A percentile compares a stretch with the other conserved stretches of the same genome.
Evolutionary conservation across 208 protist genomes (phyloP).

Genomic region (Lotmaria passim): DNA sequence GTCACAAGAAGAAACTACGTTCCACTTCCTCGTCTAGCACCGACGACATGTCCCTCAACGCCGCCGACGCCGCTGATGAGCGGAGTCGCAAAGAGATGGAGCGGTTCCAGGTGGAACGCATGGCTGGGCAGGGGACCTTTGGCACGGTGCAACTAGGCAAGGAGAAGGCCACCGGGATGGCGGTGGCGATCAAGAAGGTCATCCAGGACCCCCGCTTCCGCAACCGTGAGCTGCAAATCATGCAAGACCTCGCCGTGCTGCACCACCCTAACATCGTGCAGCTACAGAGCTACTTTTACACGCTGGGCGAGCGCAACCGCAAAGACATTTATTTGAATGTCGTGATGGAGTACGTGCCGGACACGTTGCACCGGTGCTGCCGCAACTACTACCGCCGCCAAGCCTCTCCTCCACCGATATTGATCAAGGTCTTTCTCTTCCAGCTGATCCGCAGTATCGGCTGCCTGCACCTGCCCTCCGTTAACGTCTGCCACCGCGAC

Average conservation of each 20-base stretch:
- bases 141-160: conserved; percentile 95
- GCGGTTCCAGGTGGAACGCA: conserved; percentile 88
- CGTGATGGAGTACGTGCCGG: conserved; percentile 99
- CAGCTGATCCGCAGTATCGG: conserved; percentile 91
- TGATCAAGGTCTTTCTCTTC: conserved; percentile 89
- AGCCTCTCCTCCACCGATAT: conserved; percentile 58
- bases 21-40: conserved; percentile 21
- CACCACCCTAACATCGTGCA: conserved; percentile 95
- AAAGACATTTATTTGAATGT: conserved; percentile 99
- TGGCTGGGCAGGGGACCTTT: conserved; percentile 97
- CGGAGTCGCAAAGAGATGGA: conserved; percentile 81
- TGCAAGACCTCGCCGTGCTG: conserved; percentile 88
- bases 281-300: conserved; percentile 97
- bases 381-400: conserved; percentile 95
- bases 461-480: conserved; percentile 95
- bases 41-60: conserved; percentile 62
- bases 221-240: conserved; percentile 96
- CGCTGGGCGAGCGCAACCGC: conserved; percentile 88
- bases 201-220: conserved; percentile 98
- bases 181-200: conserved; percentile 90
- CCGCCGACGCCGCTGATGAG: conserved; percentile 69
- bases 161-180: conserved; percentile 63
- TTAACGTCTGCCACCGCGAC: conserved; percentile 97
- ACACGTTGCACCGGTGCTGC: conserved; percentile 96
- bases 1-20: conserved; percentile 35